Evolutionary conservation across 2,329 filamentous ascomycete genomes (phyloP), one percentile per base, ranked within the genome.

Genomic region (Paecilomyces dactylethromorphus): DNA sequence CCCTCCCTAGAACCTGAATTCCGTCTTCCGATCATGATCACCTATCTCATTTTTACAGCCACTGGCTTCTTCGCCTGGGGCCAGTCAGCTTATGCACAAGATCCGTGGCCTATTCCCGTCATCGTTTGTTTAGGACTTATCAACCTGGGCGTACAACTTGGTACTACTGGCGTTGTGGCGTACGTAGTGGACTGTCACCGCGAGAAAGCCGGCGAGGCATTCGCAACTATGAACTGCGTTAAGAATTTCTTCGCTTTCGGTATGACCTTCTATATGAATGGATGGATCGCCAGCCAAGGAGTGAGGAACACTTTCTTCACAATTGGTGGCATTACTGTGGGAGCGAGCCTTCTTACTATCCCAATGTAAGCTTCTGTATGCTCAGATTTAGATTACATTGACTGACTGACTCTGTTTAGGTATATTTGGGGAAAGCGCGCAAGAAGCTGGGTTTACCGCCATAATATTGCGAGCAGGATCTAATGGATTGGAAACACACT

Each of bases 231-330:
- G 70, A 75, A 74, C 59, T 76, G 74, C 55, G 59, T 73, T 51
- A 76, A 76, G 66, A 76, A 75, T 57, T 57, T 75, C 53, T 74
- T 76, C 55, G 69, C 73, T 1, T 76, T 76, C 52, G 69, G 73
- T 0, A 58, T 78, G 55, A 74, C 74, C 1, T 76, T 77, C 56
- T 77, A 75, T 56, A 65, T 70, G 61, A 76, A 75, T 53, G 69
- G 72, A 50, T 77, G 75, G 74, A 71, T 77, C 60, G 72, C 66
- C 0, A 64, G 62, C 15, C 70, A 76, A 56, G 75, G 75, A 2
- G 66, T 74, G n/a, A 60, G 71, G 33, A 61, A 74, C 55, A 71
- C 69, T 39, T 76, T 76, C 62, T 75, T 74, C 53, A 68, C 71
- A 10, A 70, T 76, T 54, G 73, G 73, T 3, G 72, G 71, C 6